Evolutionary conservation across 139 green algal species (phyloP).

Genomic region (Picochlorum sp.): DNA sequence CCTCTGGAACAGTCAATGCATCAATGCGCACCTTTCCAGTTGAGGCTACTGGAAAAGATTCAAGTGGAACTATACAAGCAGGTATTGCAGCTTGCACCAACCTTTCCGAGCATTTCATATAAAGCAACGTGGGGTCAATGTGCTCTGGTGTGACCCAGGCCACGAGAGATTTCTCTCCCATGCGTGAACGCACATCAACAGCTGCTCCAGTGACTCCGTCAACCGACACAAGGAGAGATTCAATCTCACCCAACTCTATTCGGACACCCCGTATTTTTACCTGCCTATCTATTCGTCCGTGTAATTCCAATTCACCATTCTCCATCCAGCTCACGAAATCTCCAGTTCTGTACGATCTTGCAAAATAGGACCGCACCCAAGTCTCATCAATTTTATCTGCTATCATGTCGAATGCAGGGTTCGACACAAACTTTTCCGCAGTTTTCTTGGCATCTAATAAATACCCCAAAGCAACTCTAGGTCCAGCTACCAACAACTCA

Average conservation of each 20-base stretch:
- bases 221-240: conserved; percentile 17
- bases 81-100: conserved; percentile 16
- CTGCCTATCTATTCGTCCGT: conserved; percentile 38
- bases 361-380: conserved; percentile 3
- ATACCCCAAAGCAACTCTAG: conserved; percentile 31
- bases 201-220: conserved; percentile 4
- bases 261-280: conserved; percentile 49
- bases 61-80: conserved; percentile 8
- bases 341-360: conserved; percentile 22
- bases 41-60: conserved; percentile 13
- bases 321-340: conserved; percentile 33
- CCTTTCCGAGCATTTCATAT: conserved; percentile 2
- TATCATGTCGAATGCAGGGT: conserved; percentile 8
- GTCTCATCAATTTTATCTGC: neutral
- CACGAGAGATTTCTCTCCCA: conserved; percentile 12
- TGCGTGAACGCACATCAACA: neutral
- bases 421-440: conserved; percentile 24
- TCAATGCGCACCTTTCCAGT: conserved; percentile 20
- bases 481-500: conserved; percentile 40
- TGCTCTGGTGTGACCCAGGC: conserved; percentile 8
- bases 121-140: neutral
- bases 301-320: conserved; percentile 27
- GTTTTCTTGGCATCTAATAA: conserved; percentile 18
- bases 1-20: conserved; percentile 2
- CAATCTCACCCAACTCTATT: conserved; percentile 52